Base-by-base conservation (phyloP, 2,329 filamentous ascomycete genomes). In the Talaromyces marneffei region DNA sequence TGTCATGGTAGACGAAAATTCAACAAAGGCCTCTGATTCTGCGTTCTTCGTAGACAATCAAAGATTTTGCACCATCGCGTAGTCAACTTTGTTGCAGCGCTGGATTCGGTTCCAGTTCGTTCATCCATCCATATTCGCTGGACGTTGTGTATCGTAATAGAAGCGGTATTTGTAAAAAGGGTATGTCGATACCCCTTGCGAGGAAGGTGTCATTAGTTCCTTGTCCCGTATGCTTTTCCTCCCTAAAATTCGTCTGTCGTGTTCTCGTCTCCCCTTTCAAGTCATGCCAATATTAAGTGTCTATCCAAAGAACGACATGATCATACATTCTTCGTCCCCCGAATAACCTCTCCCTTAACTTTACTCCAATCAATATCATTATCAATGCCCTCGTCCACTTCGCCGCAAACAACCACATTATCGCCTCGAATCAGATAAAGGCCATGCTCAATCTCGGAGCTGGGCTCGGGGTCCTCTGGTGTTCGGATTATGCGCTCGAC, bases 371-470 rank as follows among this genome's bases (percentile, higher is more conserved):
- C 88, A 72, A 99, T 97, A 69, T 88, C 92, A 40, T 82, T 84
- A 77, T 99, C 94, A 62, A 97, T 80, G 68, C 89, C 84, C 76
- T 96, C 92, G 74, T 99, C 92, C 33, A 99, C 87, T 61, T 95
- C 80, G 2, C 94, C 94, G 62, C 94, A 90, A 16, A 95, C 83
- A 64, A 92, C 92, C 53, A 99, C 93, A 71, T 95, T 97, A 74
- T 99, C 94, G 57, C 94, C 94, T 63, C 94, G 85, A 61, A 99
- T 90, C 62, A 99, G 83, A 74, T 97, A 97, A 5, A 97, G 78
- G 1, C 94, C 94, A 64, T 97, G 85, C 4, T 89, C 86, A 18
- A 94, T 87, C 72, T 94, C 86, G 62, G 87, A 85, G 46, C 89
- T 95, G 0, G 88, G 85, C 68, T 96, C 91, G 42, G 86, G 83